phyloP scores from a whole-genome alignment of 257 asterid genomes.

The Solanum microdontum region DNA sequence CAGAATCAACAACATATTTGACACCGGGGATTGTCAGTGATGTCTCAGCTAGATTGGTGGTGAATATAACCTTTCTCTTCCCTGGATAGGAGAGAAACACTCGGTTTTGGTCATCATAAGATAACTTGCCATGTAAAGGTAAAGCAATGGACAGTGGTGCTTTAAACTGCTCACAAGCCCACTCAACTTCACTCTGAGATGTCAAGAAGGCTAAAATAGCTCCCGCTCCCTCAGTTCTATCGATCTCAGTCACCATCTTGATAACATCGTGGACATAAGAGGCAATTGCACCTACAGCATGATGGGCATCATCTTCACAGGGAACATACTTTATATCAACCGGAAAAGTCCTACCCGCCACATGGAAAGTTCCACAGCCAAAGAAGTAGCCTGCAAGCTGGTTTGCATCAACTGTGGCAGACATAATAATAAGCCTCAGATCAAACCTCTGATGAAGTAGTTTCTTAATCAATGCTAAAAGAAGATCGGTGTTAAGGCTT shows the following conservation, averaged over 20 bases:
- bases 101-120: conserved; percentile 60
- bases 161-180: conserved; percentile 79
- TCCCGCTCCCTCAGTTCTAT: conserved; percentile 54
- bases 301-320: conserved; percentile 28
- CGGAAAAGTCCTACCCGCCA: conserved; percentile 71
- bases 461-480: conserved; percentile 64
- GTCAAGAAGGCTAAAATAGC: conserved; percentile 93
- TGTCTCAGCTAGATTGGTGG: conserved; percentile 94
- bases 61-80: conserved; percentile 65
- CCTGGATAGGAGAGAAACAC: conserved; percentile 58
- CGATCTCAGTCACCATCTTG: conserved; percentile 46
- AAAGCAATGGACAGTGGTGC: conserved; percentile 39
- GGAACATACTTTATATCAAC: conserved; percentile 66
- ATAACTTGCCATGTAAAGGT: conserved; percentile 87
- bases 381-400: conserved; percentile 67
- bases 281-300: conserved; percentile 30
- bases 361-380: conserved; percentile 58
- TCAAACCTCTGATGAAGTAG: conserved; percentile 50
- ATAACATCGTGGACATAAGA: conserved; percentile 59
- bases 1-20: conserved; percentile 86
- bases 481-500: conserved; percentile 90
- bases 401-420: conserved; percentile 87
- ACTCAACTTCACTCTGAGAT: conserved; percentile 91
- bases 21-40: conserved; percentile 92
- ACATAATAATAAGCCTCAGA: conserved; percentile 84